Evolutionary conservation across 805 yeast genomes (phyloP), one percentile per base, ranked within the genome.

Genomic region (Wickerhamomyces hampshirensis): DNA sequence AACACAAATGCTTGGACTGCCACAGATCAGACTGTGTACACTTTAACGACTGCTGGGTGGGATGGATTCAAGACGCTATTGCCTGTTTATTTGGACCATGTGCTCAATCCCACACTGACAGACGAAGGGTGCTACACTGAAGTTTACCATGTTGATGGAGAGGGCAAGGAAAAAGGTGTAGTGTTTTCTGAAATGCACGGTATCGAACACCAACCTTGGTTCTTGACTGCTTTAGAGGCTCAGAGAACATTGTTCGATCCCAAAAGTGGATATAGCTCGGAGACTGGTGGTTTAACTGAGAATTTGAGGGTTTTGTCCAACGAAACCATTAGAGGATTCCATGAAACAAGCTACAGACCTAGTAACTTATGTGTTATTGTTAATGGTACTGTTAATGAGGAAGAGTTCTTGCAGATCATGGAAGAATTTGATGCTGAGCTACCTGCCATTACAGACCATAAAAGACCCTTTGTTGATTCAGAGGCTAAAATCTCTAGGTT

Each of bases 151-250:
- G 75, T 93, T 31, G 98, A 93, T 57, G 96, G 95, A 2, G 71
- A 76, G 7, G 95, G 84, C 23, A 77, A 82, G 46, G 98, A 93
- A 49, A 87, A 87, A 56, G 98, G 98, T 49, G 98, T 93, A 21
- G 98, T 93, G 4, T 93, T 84, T 56, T 82, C 94, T 35, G 98
- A 93, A 62, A 93, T 93, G 98, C 96, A 86, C 54, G 97, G 88
- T 18, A 79, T 84, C 38, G 95, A 88, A 58, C 76, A 76, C 50
- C 84, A 82, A 44, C 73, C 89, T 12, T 79, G 80, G 75, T 83
- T 82, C 45, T 62, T 80, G 10, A 56, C 81, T 3, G 73, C 69
- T 47, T 64, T 84, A 44, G 76, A 75, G 35, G 62, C 77, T 42
- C 84, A 79, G 52, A 71, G 79, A 50, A 51, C 72, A 0, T 50